phyloP scores from a whole-genome alignment of 2,329 filamentous ascomycete species.

The Ambrosiella beaveri region DNA sequence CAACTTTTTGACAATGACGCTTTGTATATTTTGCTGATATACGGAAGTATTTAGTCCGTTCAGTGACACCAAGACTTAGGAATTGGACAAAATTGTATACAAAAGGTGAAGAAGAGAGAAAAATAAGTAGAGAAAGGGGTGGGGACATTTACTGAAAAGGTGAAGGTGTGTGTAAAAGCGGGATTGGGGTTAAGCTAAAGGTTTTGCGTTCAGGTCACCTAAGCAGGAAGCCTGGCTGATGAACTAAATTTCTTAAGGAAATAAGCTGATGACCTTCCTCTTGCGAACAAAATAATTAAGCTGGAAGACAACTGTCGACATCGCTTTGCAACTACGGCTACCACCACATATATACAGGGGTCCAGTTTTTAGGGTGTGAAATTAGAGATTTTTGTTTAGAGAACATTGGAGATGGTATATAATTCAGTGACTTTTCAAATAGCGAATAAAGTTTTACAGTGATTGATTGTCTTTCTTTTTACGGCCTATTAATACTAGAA shows the following conservation, averaged over 20 bases:
- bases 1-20: too few species aligned
- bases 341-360: not conserved
- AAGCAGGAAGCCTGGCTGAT: not conserved
- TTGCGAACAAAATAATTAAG: not conserved
- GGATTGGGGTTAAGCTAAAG: not conserved
- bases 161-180: not conserved
- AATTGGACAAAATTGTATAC: too few species aligned
- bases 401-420: too few species aligned
- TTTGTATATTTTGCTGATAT: too few species aligned
- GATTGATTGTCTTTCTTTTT: too few species aligned
- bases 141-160: not conserved
- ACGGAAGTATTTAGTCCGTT: too few species aligned
- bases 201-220: not conserved
- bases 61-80: too few species aligned
- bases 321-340: not conserved
- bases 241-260: not conserved
- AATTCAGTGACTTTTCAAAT: too few species aligned
- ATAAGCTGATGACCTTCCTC: not conserved
- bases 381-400: not conserved
- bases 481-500: too few species aligned
- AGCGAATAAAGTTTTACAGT: too few species aligned
- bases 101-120: not conserved
- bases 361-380: not conserved
- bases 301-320: not conserved
- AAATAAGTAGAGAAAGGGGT: slow-evolving; percentile 1